Evolutionary conservation across 768 basidiomycete genomes (phyloP).

Genomic region (Auricularia heimuer): DNA sequence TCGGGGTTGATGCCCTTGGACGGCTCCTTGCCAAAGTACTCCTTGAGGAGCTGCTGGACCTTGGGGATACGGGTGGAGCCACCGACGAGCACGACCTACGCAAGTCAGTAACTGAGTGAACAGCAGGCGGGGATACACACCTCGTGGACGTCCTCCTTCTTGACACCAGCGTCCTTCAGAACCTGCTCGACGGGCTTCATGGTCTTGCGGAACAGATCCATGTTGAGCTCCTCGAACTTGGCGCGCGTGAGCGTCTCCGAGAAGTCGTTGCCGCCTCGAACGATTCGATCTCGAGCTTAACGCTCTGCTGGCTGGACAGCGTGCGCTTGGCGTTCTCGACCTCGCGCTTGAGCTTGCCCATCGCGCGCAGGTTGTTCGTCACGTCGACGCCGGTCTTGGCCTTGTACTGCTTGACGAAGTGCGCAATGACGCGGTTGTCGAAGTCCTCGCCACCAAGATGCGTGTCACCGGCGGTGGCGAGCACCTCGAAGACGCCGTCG

Average conservation of each 20-base stretch:
- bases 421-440: conserved; percentile 86
- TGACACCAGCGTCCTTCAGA: conserved; percentile 92
- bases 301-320: conserved; percentile 79
- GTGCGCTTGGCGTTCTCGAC: conserved; percentile 87
- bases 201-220: conserved; percentile 98
- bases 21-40: conserved; percentile 96
- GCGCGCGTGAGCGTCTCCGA: conserved; percentile 94
- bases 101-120: background rate
- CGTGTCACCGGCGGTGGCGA: conserved; percentile 89
- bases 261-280: conserved; percentile 96
- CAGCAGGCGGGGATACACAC: conserved; percentile 26
- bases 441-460: conserved; percentile 96
- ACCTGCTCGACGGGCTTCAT: conserved; percentile 99
- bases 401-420: conserved; percentile 85
- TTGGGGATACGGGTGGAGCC: conserved; percentile 99
- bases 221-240: conserved; percentile 98
- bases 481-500: conserved; percentile 84
- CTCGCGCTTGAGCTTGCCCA: conserved; percentile 88
- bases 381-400: conserved; percentile 86
- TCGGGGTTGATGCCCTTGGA: conserved; percentile 99
- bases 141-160: conserved; percentile 95
- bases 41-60: conserved; percentile 96
- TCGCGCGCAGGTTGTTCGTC: conserved; percentile 64
- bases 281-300: conserved; percentile 87
- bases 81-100: conserved; percentile 78